Evolutionary conservation across 768 basidiomycete species (phyloP).

Genomic region (Kondoa malvinella): DNA sequence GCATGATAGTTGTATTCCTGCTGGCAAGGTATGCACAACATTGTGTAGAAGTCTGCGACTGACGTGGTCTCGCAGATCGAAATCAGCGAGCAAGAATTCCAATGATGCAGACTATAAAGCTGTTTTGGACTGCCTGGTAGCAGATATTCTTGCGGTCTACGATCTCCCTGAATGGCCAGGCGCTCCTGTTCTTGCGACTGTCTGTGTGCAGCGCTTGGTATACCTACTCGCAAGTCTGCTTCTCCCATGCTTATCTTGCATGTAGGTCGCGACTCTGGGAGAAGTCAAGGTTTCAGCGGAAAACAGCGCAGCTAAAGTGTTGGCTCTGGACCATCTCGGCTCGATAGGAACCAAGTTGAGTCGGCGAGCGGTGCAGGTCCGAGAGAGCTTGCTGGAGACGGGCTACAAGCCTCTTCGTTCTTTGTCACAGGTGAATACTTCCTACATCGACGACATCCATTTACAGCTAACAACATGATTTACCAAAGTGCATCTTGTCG

Average conservation of each 20-base stretch:
- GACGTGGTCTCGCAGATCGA: neutral
- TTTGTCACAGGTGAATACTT: neutral
- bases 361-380: constrained; percentile 27
- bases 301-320: constrained; percentile 65
- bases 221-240: constrained; percentile 16
- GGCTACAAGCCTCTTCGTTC: neutral
- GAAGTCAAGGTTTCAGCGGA: constrained; percentile 60
- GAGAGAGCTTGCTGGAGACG: neutral
- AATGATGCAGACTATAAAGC: constrained; percentile 86
- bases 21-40: constrained; percentile 41
- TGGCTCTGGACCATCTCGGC: constrained; percentile 85
- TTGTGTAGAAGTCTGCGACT: too few species aligned
- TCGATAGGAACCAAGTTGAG: constrained; percentile 73
- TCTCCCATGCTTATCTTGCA: neutral
- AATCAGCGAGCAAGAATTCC: constrained; percentile 62
- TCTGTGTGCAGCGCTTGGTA: constrained; percentile 75
- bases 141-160: constrained; percentile 68
- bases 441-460: too few species aligned
- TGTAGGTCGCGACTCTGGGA: constrained; percentile 61
- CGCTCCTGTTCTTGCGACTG: constrained; percentile 58
- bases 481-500: neutral
- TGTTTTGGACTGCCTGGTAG: constrained; percentile 78
- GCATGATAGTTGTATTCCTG: constrained; percentile 61
- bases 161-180: constrained; percentile 98
- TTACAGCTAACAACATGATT: too few species aligned